Evolutionary conservation across 805 yeast genomes (phyloP).

Genomic region (Groenewaldozyma salmanticensis): DNA sequence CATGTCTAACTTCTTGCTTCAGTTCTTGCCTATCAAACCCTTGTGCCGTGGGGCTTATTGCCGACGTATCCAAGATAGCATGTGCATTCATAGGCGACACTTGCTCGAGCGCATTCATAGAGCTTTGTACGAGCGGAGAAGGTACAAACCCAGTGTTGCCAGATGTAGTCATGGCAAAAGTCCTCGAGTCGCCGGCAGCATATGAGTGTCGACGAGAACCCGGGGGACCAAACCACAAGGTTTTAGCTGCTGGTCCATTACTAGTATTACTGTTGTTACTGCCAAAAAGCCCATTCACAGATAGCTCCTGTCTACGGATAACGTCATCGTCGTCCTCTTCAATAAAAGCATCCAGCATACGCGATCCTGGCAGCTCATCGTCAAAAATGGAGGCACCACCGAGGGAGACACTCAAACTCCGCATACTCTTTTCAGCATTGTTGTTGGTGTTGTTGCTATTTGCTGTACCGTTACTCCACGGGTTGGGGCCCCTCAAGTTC

Average conservation of each 20-base stretch:
- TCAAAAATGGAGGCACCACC: not conserved
- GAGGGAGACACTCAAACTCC: constrained; percentile 12
- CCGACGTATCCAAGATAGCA: too few relatives aligned
- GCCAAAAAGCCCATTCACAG: not conserved
- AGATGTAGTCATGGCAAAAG: too few relatives aligned
- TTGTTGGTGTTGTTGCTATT: not conserved
- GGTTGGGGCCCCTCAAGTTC: not conserved
- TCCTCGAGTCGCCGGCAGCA: constrained; percentile 11
- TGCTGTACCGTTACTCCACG: not conserved
- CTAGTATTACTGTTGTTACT: not conserved
- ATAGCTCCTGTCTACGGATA: not conserved
- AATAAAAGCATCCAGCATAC: constrained; percentile 11
- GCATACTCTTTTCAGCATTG: constrained; percentile 4
- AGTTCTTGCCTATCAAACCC: too few relatives aligned
- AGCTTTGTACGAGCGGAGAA: too few relatives aligned
- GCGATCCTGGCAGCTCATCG: constrained; percentile 8
- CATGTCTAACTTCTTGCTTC: not conserved
- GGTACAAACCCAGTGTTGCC: not conserved
- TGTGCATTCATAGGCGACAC: not conserved
- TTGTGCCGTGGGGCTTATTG: too few relatives aligned
- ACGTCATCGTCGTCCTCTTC: constrained; percentile 10
- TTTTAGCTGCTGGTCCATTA: constrained; percentile 5
- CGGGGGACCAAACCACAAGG: constrained; percentile 13
- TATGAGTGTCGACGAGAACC: constrained; percentile 19
- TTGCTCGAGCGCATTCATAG: too few relatives aligned